These are phyloP conservation scores for Epichloe uncinata DNA, from an alignment of 2,329 filamentous ascomycete species.

Conservation along the genomic window DNA sequence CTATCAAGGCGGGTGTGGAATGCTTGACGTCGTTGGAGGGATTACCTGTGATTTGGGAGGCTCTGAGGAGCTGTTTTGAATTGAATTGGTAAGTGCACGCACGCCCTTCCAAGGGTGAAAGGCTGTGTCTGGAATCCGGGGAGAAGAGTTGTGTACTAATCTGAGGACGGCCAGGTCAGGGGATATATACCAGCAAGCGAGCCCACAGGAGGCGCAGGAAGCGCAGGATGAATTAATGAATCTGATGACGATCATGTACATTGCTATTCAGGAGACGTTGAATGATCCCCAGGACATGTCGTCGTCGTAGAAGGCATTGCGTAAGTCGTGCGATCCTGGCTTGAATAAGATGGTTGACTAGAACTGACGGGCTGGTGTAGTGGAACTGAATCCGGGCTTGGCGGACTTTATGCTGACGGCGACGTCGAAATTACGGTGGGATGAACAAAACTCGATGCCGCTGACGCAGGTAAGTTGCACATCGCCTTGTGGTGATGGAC, in stretches of 20 bases:
- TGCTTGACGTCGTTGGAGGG: conserved; percentile 38
- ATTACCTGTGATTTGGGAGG: conserved; percentile 37
- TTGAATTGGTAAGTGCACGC: conserved; percentile 32
- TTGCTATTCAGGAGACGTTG: conserved; percentile 43
- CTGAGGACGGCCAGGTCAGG: conserved; percentile 27
- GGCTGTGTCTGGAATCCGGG: neutral
- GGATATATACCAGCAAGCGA: conserved; percentile 29
- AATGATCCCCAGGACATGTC: conserved; percentile 37
- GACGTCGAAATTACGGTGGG: conserved; percentile 58
- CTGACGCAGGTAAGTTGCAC: conserved; percentile 42
- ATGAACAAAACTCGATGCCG: conserved; percentile 47
- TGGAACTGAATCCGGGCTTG: conserved; percentile 50
- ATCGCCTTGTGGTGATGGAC: neutral
- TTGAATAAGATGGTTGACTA: neutral
- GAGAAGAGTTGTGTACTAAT: neutral
- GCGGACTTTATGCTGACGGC: conserved; percentile 59
- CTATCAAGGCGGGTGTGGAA: conserved; percentile 41
- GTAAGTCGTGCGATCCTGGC: conserved; percentile 23
- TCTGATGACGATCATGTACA: conserved; percentile 50
- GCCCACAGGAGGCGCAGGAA: conserved; percentile 40
- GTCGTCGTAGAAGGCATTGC: conserved; percentile 33
- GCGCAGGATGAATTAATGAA: conserved; percentile 48
- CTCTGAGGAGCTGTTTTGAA: conserved; percentile 36
- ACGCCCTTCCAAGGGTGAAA: neutral
- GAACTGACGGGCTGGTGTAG: conserved; percentile 16